These are phyloP conservation scores for Russula sp. DNA, from an alignment of 768 basidiomycete species.

Conservation along the genomic window DNA sequence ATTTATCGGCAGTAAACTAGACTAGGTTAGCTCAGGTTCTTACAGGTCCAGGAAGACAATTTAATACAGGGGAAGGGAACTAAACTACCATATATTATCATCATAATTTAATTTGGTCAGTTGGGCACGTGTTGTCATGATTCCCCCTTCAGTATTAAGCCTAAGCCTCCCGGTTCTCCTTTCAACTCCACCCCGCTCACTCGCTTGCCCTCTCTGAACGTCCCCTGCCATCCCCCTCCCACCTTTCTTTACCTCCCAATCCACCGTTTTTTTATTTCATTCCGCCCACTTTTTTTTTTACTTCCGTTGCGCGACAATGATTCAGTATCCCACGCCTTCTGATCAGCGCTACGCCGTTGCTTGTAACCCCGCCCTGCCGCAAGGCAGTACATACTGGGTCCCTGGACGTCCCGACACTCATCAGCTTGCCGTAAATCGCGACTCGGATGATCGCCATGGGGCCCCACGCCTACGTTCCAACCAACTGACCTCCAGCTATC, in stretches of 20 bases:
- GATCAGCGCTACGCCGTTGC: constrained; percentile 10
- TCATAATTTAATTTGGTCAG: neutral
- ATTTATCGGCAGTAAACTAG: neutral
- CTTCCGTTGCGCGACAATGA: neutral
- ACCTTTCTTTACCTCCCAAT: neutral
- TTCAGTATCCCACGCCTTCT: constrained; percentile 7
- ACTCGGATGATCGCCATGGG: constrained; percentile 9
- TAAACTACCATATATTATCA: neutral
- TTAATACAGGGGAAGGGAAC: constrained; percentile 3
- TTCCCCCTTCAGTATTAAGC: constrained; percentile 20
- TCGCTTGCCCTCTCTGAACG: neutral
- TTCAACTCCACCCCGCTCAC: neutral
- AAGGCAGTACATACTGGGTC: constrained; percentile 12
- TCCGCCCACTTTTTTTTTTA: too few relatives aligned
- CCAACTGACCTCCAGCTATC: neutral
- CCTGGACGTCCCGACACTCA: constrained; percentile 1
- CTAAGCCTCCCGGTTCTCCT: constrained; percentile 12
- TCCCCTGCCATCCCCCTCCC: neutral
- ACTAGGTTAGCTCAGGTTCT: constrained; percentile 11
- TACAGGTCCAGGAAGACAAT: neutral
- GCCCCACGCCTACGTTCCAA: constrained; percentile 3
- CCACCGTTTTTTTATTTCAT: neutral
- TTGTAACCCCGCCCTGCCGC: neutral
- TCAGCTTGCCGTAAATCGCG: constrained; percentile 18
- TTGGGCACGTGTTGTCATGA: constrained; percentile 14